Percentiles rank a stretch among this genome's conserved stretches.
Conservation (phyloP, 176 grass and related monocot genomes). For the Aegilops longissima region DNA sequence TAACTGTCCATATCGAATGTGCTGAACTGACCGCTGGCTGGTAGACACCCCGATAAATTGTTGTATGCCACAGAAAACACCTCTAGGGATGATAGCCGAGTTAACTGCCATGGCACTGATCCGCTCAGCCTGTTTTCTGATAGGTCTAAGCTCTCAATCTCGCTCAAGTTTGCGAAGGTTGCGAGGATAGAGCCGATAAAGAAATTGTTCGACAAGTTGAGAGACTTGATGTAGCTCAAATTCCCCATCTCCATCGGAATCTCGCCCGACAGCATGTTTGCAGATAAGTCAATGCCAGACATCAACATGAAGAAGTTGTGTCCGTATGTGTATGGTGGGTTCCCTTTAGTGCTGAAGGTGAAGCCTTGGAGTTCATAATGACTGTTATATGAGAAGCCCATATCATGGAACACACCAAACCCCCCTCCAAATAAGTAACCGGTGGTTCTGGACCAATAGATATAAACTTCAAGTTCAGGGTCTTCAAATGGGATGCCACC, state of each 20-base stretch:
- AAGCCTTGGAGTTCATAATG: background rate
- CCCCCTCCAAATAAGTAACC: no score
- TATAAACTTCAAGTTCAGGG: no score
- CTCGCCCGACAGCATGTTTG: background rate
- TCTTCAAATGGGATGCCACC: background rate
- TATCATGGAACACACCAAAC: no score
- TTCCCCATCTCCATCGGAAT: background rate
- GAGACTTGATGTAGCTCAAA: background rate
- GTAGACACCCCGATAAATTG: constrained; percentile 10
- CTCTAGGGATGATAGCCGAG: background rate
- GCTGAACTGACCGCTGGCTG: background rate
- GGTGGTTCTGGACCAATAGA: no score
- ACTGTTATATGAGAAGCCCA: background rate
- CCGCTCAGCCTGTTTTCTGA: background rate
- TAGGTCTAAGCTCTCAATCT: background rate
- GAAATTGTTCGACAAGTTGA: constrained; percentile 1
- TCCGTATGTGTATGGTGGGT: background rate
- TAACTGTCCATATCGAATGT: background rate
- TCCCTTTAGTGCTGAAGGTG: constrained; percentile 28
- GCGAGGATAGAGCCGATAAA: background rate
- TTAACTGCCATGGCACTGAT: background rate
- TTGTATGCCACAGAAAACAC: constrained; percentile 36
- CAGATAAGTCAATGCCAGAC: background rate
- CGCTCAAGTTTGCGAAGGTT: background rate
- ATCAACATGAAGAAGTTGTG: background rate